Conservation (phyloP, 2,329 filamentous ascomycete species). For the Dothideomycetes sp. region DNA sequence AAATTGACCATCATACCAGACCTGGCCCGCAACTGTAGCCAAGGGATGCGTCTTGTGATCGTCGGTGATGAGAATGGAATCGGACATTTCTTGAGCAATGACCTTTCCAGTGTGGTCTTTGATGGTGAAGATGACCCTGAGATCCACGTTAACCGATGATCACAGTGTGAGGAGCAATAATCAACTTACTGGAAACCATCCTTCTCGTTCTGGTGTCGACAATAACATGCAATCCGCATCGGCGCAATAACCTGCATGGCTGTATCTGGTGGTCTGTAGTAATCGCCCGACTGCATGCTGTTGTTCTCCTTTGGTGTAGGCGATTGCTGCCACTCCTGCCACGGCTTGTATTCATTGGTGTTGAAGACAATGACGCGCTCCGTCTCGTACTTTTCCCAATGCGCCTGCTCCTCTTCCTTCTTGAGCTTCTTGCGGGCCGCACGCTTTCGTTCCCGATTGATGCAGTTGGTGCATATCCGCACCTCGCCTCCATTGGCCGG, state of each 20-base stretch:
- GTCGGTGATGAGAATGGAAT: slow-evolving; percentile 92
- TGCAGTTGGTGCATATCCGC: slow-evolving; percentile 83
- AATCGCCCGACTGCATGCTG: slow-evolving; percentile 10
- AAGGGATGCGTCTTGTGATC: slow-evolving; percentile 77
- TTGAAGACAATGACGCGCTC: slow-evolving; percentile 86
- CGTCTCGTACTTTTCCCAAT: slow-evolving; percentile 71
- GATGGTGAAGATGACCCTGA: slow-evolving; percentile 79
- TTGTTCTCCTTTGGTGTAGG: slow-evolving; percentile 25
- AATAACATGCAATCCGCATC: slow-evolving; percentile 97
- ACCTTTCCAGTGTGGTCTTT: slow-evolving; percentile 69
- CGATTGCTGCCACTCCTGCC: slow-evolving; percentile 30
- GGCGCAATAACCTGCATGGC: slow-evolving; percentile 72
- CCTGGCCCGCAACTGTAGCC: slow-evolving; percentile 16
- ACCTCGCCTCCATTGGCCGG: slow-evolving; percentile 88
- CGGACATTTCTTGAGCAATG: slow-evolving; percentile 73
- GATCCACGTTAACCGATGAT: not conserved
- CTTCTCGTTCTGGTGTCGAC: slow-evolving; percentile 89
- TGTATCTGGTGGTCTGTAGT: slow-evolving; percentile 34
- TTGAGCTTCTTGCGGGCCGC: slow-evolving; percentile 88
- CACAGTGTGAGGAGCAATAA: not conserved
- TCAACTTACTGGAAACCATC: slow-evolving; percentile 57
- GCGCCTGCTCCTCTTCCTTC: slow-evolving; percentile 82
- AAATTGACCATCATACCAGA: slow-evolving; percentile 17
- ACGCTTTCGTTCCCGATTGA: slow-evolving; percentile 80
- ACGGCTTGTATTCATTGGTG: slow-evolving; percentile 62